Percentiles rank a stretch among this genome's conserved stretches.
These are phyloP conservation scores for Truncatella angustata DNA, from an alignment of 2,329 filamentous ascomycete species.

Conservation along the genomic window DNA sequence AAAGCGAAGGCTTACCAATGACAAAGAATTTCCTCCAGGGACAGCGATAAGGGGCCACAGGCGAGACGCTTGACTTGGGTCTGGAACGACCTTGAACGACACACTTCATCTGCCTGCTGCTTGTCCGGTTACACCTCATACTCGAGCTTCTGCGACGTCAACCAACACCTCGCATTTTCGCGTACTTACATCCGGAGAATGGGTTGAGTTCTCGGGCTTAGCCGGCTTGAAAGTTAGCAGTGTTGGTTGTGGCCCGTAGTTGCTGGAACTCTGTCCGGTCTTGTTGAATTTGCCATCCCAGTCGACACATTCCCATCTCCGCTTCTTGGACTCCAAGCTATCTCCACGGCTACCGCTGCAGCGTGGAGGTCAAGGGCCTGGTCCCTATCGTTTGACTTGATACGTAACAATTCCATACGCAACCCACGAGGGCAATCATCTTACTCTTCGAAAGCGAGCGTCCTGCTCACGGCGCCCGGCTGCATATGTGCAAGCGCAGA, in stretches of 20 bases:
- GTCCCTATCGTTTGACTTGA: background rate
- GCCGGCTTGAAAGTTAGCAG: constrained; percentile 8
- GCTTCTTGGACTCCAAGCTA: constrained; percentile 6
- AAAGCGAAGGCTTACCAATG: background rate
- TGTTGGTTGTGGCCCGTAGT: background rate
- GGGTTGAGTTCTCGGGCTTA: constrained; percentile 7
- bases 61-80: background rate
- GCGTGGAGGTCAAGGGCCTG: background rate
- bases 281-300: constrained; percentile 4
- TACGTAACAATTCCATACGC: background rate
- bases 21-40: background rate
- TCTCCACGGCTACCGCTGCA: constrained; percentile 3
- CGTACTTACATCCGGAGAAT: background rate
- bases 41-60: background rate
- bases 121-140: background rate
- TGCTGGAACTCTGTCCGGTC: background rate
- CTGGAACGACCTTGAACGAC: no score
- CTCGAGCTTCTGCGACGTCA: background rate
- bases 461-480: no score
- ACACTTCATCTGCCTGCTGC: no score
- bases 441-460: no score
- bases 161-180: background rate
- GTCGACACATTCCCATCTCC: constrained; percentile 6
- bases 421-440: background rate
- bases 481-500: no score